Evolutionary conservation across 2,329 filamentous ascomycete genomes (phyloP).

Genomic region (Plectosphaerella sp.): DNA sequence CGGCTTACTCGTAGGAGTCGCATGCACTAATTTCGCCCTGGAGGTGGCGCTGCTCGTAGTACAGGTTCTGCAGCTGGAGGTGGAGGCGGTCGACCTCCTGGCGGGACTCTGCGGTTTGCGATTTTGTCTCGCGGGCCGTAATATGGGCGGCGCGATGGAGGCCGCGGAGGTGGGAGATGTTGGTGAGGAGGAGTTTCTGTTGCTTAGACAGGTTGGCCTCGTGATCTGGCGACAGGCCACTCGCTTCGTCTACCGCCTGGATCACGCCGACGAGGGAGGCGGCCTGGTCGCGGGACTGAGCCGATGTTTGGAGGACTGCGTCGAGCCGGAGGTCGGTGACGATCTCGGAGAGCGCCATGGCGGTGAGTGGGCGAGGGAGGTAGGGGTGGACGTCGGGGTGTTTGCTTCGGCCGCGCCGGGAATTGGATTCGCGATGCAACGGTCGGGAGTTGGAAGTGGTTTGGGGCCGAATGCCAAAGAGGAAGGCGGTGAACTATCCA

Average conservation of each 20-base stretch:
- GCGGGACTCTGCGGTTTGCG: conserved; percentile 77
- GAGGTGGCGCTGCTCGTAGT: conserved; percentile 91
- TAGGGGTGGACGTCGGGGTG: not conserved
- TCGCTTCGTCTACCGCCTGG: conserved; percentile 35
- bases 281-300: conserved; percentile 68
- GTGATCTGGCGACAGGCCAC: conserved; percentile 38
- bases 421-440: not conserved
- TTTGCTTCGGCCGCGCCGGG: no score
- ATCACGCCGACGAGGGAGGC: conserved; percentile 57
- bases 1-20: conserved; percentile 80
- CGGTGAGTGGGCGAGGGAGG: not conserved
- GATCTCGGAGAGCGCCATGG: conserved; percentile 33
- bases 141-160: conserved; percentile 80
- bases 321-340: conserved; percentile 48
- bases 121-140: conserved; percentile 78
- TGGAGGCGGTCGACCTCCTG: conserved; percentile 90
- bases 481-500: not conserved
- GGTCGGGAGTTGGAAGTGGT: not conserved
- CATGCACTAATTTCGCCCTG: conserved; percentile 87
- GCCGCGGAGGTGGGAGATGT: conserved; percentile 74
- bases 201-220: conserved; percentile 63
- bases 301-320: conserved; percentile 67
- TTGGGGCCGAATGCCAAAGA: not conserved
- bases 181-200: conserved; percentile 75
- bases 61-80: conserved; percentile 89